phyloP scores from a whole-genome alignment of 2,329 filamentous ascomycete species.

The Septoria petroselini region DNA sequence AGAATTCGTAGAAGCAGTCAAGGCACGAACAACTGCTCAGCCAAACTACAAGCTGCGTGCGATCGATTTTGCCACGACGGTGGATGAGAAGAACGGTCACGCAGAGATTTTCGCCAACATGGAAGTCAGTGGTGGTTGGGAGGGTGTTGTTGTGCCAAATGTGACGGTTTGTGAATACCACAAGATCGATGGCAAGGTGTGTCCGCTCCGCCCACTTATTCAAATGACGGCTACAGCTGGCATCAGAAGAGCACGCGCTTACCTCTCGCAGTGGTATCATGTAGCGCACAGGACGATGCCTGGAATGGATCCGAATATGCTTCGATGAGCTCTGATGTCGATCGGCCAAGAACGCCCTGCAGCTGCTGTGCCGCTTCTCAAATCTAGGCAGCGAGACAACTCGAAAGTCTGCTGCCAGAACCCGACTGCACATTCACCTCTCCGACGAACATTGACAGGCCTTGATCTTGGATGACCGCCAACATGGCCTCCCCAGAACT shows the following conservation, averaged over 20 bases:
- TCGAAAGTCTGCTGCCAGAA: too few species aligned
- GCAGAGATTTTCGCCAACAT: conserved; percentile 19
- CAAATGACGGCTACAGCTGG: not conserved
- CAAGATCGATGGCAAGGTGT: conserved; percentile 9
- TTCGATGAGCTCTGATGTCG: not conserved
- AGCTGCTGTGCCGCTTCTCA: not conserved
- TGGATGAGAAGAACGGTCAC: conserved; percentile 11
- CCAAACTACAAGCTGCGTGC: conserved; percentile 14
- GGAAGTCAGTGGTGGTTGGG: conserved; percentile 14
- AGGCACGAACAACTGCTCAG: conserved; percentile 2
- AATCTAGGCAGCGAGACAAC: not conserved
- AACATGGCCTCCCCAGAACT: too few species aligned
- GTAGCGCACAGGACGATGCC: conserved; percentile 17
- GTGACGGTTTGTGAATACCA: conserved; percentile 20
- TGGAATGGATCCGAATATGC: conserved; percentile 16
- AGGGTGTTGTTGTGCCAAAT: conserved; percentile 13
- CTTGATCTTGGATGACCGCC: not conserved
- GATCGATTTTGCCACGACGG: conserved; percentile 16
- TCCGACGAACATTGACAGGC: not conserved
- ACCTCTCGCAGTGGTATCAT: conserved; percentile 14
- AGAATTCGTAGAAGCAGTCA: conserved; percentile 12
- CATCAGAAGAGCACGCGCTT: not conserved
- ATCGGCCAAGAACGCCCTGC: conserved; percentile 1
- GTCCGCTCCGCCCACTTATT: not conserved
- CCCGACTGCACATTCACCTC: too few species aligned